Evolutionary conservation across 1,139 yeast species (phyloP), one percentile per base, ranked within the genome.

Genomic region (Saccharomyces hybrid): DNA sequence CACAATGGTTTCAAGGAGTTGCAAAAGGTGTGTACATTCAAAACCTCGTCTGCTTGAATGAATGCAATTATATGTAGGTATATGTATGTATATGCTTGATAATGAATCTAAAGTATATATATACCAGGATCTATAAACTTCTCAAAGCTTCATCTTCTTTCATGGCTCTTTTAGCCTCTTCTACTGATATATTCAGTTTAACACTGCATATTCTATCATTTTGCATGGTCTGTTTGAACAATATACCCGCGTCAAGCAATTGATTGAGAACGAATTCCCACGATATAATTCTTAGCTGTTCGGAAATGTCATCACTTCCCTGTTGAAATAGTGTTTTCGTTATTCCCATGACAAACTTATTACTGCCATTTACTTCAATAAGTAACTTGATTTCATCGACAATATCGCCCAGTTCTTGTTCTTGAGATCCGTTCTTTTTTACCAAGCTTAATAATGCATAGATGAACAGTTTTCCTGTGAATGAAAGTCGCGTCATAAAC

Each of bases 221-320:
- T 52, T 79, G 78, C 56, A 80, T 74, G 54, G 79, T 79, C 65
- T 88, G 95, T 62, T 82, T 84, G 3, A 81, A 74, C 2, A 93
- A 62, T 16, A 91, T 73, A 0, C 98, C 98, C 49, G 83, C 83
- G 58, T 89, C 97, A 6, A 81, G 81, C 53, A 93, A 73, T 62
- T 88, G 95, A 52, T 78, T 75, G 2, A 74, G 58, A 2, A 71
- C 54, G 50, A 60, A 70, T 50, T 72, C 75, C 72, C 72, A 69
- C 1, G 71, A 68, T 38, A 63, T 54, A 8, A 69, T 63, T 48
- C 72, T 62, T 41, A 68, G 55, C 55, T 67, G 69, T 26, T 58
- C 62, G 13, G 57, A 46, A 11, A 60, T 55, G 6, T 55, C 48
- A 25, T 56, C 59, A 3, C 52, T 54, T 16, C 62, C 66, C 23